A percentile compares a stretch with the other conserved stretches of the same genome.
Conservation (phyloP, 176 grass and related monocot genomes). For the Ensete glaucum region DNA sequence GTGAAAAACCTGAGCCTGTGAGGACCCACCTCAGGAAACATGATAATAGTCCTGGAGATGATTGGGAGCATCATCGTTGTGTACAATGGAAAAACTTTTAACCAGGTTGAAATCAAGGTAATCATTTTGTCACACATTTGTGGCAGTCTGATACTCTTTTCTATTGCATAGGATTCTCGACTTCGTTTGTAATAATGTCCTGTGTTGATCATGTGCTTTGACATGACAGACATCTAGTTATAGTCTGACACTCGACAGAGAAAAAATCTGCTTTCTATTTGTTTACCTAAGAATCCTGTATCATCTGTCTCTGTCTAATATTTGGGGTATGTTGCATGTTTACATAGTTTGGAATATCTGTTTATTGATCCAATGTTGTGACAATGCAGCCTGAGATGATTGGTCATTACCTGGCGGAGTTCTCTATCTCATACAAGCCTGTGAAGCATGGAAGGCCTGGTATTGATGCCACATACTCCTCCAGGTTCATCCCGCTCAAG, state of each 20-base stretch:
- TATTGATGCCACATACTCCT: conserved; percentile 59
- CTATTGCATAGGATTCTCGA: background rate
- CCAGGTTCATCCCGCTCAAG: conserved; percentile 58
- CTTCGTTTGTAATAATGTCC: background rate
- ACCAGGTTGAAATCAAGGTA: conserved; percentile 58
- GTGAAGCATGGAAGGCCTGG: conserved; percentile 63
- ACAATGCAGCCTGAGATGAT: conserved; percentile 53
- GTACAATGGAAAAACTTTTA: conserved; percentile 51
- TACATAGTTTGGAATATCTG: background rate
- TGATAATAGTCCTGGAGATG: conserved; percentile 65
- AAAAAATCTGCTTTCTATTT: too few relatives aligned
- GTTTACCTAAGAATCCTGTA: too few relatives aligned
- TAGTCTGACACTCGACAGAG: too few relatives aligned
- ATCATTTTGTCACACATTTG: background rate
- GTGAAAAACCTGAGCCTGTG: conserved; percentile 51
- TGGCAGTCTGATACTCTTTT: background rate
- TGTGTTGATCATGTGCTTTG: background rate
- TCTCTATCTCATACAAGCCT: conserved; percentile 49
- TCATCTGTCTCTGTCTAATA: background rate
- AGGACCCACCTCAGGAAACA: conserved; percentile 53
- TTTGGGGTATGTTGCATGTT: background rate
- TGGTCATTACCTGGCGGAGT: conserved; percentile 53
- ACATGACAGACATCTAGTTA: too few relatives aligned
- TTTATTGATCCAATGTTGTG: background rate
- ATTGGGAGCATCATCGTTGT: conserved; percentile 41